These are phyloP conservation scores for Dendrocalamus sinicus DNA, from an alignment of 176 grass and related monocot genomes.

Conservation along the genomic window DNA sequence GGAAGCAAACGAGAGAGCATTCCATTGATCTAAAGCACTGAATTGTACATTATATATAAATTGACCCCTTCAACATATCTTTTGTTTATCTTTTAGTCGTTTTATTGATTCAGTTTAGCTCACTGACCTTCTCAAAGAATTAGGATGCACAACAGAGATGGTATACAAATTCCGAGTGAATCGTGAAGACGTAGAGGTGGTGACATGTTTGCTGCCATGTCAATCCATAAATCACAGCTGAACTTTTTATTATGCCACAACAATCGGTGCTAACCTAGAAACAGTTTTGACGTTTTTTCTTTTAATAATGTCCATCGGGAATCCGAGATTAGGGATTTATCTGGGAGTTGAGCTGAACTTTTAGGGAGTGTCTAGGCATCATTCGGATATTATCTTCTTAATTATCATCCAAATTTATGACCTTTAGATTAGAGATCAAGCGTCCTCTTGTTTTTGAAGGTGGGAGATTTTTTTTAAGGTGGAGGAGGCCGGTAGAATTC, in stretches of 20 bases:
- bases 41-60: background rate
- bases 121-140: slow-evolving; percentile 77
- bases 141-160: slow-evolving; percentile 80
- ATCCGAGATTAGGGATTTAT: no score
- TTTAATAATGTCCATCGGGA: no score
- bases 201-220: slow-evolving; percentile 36
- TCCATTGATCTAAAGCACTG: background rate
- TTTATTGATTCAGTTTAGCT: slow-evolving; percentile 48
- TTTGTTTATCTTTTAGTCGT: background rate
- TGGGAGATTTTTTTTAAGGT: no score
- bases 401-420: no score
- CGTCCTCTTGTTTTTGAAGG: no score
- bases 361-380: no score
- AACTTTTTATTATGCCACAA: background rate
- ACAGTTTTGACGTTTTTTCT: slow-evolving; percentile 22
- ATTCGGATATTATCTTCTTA: no score
- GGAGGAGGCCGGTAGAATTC: no score
- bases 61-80: background rate
- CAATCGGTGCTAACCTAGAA: background rate
- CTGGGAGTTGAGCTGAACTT: no score
- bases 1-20: background rate
- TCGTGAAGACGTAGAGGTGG: slow-evolving; percentile 9
- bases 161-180: slow-evolving; percentile 89
- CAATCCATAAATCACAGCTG: slow-evolving; percentile 38
- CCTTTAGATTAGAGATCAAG: no score